phyloP scores from a whole-genome alignment of 148 eudicot species.

The Camellia sinensis region DNA sequence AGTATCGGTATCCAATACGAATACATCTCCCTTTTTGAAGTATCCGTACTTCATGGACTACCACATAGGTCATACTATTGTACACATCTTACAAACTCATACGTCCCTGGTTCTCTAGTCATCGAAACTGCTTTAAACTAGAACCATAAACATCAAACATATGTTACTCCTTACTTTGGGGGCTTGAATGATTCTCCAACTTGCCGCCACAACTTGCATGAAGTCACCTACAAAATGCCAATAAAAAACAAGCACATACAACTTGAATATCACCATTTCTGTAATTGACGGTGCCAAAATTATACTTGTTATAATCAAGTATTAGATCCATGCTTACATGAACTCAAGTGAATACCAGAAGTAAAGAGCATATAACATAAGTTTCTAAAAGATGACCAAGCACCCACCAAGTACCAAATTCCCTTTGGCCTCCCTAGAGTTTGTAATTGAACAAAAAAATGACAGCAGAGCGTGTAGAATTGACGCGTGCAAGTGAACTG shows the following conservation, averaged over 20 bases:
- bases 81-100: not conserved
- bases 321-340: not conserved
- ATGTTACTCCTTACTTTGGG: conserved; percentile 45
- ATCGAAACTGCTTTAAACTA: not conserved
- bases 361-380: not conserved
- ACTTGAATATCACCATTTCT: not conserved
- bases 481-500: not conserved
- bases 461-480: not conserved
- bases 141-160: not conserved
- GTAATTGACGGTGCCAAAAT: not conserved
- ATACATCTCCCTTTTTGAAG: no score
- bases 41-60: no score
- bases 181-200: conserved; percentile 61
- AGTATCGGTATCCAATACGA: no score
- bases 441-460: not conserved
- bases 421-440: not conserved
- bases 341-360: not conserved
- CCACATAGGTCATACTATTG: not conserved
- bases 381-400: not conserved
- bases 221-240: conserved; percentile 42
- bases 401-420: not conserved
- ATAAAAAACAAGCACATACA: not conserved
- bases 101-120: conserved; percentile 1
- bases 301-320: not conserved
- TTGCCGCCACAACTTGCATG: conserved; percentile 57